phyloP scores from a whole-genome alignment of 176 grass and related monocot genomes.

The Dactylis glomerata region DNA sequence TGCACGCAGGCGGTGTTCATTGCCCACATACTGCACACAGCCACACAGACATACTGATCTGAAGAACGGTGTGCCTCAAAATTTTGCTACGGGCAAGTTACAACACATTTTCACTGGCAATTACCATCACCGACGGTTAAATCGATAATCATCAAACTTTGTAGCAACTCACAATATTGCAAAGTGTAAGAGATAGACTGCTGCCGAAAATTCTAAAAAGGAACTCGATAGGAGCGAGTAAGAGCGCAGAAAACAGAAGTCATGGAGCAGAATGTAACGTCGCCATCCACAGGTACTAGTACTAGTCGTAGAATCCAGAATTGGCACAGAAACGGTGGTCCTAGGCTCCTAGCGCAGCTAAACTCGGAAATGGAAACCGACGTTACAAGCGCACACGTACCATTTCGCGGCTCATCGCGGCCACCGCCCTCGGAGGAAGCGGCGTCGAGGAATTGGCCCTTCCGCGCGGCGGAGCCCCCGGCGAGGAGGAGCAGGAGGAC shows the following conservation, averaged over 20 bases:
- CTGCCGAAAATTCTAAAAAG: no score
- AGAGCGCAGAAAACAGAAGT: neutral
- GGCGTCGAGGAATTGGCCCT: neutral
- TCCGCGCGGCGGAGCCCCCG: constrained; percentile 39
- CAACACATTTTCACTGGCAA: neutral
- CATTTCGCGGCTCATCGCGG: neutral
- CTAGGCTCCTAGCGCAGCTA: neutral
- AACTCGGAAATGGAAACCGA: constrained; percentile 8
- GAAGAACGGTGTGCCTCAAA: neutral
- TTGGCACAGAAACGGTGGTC: neutral
- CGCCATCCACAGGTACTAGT: neutral
- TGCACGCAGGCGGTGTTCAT: neutral
- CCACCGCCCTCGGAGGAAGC: neutral
- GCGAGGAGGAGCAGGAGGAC: constrained; percentile 32
- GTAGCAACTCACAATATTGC: neutral
- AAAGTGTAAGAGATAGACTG: neutral
- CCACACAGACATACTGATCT: neutral
- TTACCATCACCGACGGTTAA: neutral
- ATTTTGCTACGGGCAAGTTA: neutral
- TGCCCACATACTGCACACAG: neutral
- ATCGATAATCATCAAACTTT: neutral
- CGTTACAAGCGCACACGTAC: neutral
- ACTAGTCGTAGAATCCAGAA: neutral
- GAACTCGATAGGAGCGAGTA: neutral
- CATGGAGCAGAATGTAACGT: neutral